A percentile compares a stretch with the other conserved stretches of the same genome.
Conservation (phyloP, 495 filamentous ascomycete species). For the Neurospora sp. region DNA sequence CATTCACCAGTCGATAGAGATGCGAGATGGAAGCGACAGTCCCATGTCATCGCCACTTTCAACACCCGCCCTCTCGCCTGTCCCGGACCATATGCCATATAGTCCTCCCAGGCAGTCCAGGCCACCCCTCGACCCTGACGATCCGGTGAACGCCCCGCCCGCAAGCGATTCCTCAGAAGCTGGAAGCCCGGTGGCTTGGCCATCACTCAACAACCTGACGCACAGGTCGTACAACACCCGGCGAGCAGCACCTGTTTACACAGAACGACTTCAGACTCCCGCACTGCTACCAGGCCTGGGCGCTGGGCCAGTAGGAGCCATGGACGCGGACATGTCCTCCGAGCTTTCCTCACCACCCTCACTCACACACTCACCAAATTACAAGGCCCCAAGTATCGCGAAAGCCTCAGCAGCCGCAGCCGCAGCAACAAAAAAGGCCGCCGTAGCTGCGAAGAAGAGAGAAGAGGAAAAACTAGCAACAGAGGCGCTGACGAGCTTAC, state of each 20-base stretch:
- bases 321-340: constrained; percentile 21
- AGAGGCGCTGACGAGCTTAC: constrained; percentile 30
- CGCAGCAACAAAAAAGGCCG: constrained; percentile 14
- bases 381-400: constrained; percentile 10
- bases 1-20: constrained; percentile 20
- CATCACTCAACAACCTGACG: constrained; percentile 29
- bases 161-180: constrained; percentile 29
- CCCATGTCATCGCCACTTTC: constrained; percentile 10
- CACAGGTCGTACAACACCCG: constrained; percentile 21
- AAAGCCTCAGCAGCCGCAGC: constrained; percentile 8
- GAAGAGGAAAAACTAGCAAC: constrained; percentile 26
- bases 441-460: constrained; percentile 5
- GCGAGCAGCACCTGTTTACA: constrained; percentile 7
- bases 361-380: constrained; percentile 41
- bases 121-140: constrained; percentile 14
- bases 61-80: constrained; percentile 7
- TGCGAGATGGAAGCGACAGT: constrained; percentile 10
- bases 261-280: constrained; percentile 18
- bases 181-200: constrained; percentile 26
- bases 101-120: constrained; percentile 11
- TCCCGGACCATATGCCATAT: neutral
- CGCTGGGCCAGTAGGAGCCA: neutral
- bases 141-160: constrained; percentile 36
- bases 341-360: constrained; percentile 40
- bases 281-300: neutral